phyloP scores from a whole-genome alignment of 352 stramenopile genomes.

The Blastocystis hominis region DNA sequence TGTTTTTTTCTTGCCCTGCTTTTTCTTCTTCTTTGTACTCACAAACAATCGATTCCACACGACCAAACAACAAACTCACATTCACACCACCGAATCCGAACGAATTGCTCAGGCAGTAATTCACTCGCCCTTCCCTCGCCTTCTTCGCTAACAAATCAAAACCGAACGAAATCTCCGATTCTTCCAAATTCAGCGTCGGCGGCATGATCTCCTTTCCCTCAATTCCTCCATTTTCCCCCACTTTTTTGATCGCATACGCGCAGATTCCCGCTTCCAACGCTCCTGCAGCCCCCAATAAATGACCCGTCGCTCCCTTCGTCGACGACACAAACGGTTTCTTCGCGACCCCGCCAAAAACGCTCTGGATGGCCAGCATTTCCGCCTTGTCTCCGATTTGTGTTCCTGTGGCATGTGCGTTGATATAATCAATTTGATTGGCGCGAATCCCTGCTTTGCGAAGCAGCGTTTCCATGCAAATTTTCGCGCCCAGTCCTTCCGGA shows the following conservation, averaged over 20 bases:
- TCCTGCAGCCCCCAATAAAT: conserved; percentile 86
- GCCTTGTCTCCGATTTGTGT: conserved; percentile 88
- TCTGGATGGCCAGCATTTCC: conserved; percentile 80
- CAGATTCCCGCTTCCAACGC: conserved; percentile 76
- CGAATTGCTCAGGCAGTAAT: conserved; percentile 80
- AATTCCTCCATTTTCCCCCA: conserved; percentile 81
- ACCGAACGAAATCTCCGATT: conserved; percentile 68
- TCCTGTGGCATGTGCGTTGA: conserved; percentile 95
- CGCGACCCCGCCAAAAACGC: conserved; percentile 67
- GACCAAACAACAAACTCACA: conserved; percentile 59
- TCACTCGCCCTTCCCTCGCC: conserved; percentile 65
- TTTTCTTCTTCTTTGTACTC: neutral
- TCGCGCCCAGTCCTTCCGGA: conserved; percentile 67
- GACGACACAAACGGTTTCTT: conserved; percentile 70
- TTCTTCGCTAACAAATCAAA: conserved; percentile 64
- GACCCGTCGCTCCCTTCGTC: conserved; percentile 73
- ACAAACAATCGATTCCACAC: neutral
- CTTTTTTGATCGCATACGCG: neutral
- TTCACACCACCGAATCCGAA: conserved; percentile 96
- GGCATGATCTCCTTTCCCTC: conserved; percentile 79
- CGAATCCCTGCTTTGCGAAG: conserved; percentile 70
- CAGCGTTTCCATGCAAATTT: conserved; percentile 77
- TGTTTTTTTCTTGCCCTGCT: too few relatives aligned
- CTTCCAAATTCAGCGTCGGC: conserved; percentile 81
- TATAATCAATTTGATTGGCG: conserved; percentile 82